A percentile compares a stretch with the other conserved stretches of the same genome.
Evolutionary conservation across 2,329 filamentous ascomycete species (phyloP).

Genomic region (Colletotrichum camelliae): DNA sequence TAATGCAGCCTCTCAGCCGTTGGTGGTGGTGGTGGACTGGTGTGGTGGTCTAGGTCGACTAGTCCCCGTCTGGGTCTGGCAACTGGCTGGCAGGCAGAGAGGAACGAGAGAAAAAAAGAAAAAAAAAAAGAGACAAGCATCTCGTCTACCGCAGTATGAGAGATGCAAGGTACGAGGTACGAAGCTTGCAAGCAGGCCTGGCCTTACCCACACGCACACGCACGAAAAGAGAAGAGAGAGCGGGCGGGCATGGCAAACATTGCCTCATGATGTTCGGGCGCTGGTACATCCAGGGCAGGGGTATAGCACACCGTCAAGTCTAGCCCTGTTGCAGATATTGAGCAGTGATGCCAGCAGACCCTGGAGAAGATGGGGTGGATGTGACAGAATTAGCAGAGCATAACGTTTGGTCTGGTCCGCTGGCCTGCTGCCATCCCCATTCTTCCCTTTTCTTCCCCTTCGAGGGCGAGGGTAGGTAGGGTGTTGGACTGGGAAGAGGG

Average conservation of each 20-base stretch:
- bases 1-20: constrained; percentile 33
- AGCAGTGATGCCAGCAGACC: constrained; percentile 23
- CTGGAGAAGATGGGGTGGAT: constrained; percentile 35
- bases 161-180: background rate
- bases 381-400: constrained; percentile 38
- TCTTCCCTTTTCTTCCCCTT: background rate
- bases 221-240: constrained; percentile 4
- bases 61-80: constrained; percentile 1
- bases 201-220: background rate
- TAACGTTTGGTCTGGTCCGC: constrained; percentile 37
- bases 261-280: constrained; percentile 36
- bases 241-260: constrained; percentile 20
- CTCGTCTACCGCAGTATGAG: background rate
- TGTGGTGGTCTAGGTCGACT: background rate
- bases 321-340: constrained; percentile 45
- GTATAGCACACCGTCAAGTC: constrained; percentile 38
- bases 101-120: background rate
- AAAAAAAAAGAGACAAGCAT: constrained; percentile 25
- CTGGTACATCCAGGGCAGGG: constrained; percentile 39
- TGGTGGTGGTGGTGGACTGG: background rate
- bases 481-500: constrained; percentile 3
- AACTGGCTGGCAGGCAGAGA: background rate
- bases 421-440: constrained; percentile 31
- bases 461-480: background rate
- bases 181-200: background rate